Evolutionary conservation across 129 eudicot species (phyloP).

Genomic region (Pseudognaphalium luteoalbum): DNA sequence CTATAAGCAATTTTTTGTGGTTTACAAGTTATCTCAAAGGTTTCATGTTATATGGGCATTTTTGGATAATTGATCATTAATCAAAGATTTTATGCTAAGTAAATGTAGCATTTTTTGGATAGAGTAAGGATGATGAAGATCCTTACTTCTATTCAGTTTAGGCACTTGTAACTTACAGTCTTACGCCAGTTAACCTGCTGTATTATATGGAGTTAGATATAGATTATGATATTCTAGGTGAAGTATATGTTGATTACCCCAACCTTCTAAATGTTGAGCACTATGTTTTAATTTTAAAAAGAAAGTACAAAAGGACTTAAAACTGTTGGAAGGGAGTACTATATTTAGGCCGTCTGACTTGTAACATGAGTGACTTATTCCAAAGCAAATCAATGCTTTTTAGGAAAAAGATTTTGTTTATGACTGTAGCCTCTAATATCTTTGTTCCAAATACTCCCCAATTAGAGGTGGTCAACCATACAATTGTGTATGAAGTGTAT

Average conservation of each 20-base stretch:
- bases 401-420: not conserved
- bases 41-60: not conserved
- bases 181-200: not conserved
- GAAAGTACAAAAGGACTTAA: too few species aligned
- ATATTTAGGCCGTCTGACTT: too few species aligned
- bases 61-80: constrained; percentile 1
- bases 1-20: not conserved
- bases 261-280: not conserved
- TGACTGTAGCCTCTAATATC: not conserved
- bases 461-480: too few species aligned
- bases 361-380: too few species aligned
- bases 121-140: not conserved
- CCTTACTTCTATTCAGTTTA: not conserved
- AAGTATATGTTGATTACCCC: not conserved
- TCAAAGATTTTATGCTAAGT: not conserved
- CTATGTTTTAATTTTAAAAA: not conserved
- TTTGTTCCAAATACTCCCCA: not conserved
- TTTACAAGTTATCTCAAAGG: not conserved
- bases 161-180: not conserved
- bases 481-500: too few species aligned
- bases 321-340: too few species aligned
- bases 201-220: not conserved
- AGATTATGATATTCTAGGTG: not conserved
- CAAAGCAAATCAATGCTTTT: too few species aligned
- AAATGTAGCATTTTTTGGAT: constrained; percentile 7